Conservation (phyloP, 495 filamentous ascomycete genomes). For the Neohortaea acidophila region DNA sequence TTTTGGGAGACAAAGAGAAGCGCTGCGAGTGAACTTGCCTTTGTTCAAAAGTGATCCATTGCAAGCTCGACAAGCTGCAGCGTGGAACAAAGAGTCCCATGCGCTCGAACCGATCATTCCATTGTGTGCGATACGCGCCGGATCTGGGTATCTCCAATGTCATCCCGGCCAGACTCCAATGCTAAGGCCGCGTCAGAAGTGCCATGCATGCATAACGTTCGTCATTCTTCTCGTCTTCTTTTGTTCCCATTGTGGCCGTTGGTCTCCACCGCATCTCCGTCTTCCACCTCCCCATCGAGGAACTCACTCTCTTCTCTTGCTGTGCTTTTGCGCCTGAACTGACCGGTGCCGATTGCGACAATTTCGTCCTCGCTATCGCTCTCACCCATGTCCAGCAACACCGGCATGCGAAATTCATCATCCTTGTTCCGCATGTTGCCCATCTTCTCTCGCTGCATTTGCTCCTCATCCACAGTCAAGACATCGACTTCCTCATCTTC, state of each 20-base stretch:
- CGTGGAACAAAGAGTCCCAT: no score
- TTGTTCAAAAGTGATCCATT: no score
- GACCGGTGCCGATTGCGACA: conserved; percentile 67
- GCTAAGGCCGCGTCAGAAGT: no score
- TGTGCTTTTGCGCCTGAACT: conserved; percentile 44
- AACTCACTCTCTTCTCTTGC: conserved; percentile 8
- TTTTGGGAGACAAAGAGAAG: no score
- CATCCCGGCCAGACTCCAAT: no score
- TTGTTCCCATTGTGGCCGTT: not conserved
- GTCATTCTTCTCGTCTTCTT: not conserved
- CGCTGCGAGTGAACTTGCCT: no score
- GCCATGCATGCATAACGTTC: no score
- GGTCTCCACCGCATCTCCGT: not conserved
- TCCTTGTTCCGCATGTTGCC: conserved; percentile 23
- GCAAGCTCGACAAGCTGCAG: no score
- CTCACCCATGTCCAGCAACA: conserved; percentile 65
- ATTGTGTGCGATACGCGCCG: no score
- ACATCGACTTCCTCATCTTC: conserved; percentile 89
- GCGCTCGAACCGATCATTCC: no score
- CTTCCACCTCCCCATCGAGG: conserved; percentile 8
- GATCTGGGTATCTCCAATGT: no score
- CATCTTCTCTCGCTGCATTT: conserved; percentile 32
- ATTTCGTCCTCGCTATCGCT: conserved; percentile 78
- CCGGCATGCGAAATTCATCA: conserved; percentile 65
- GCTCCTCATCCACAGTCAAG: conserved; percentile 53